Evolutionary conservation across 169 alveolate species (phyloP).

Genomic region (Theileria annulata): DNA sequence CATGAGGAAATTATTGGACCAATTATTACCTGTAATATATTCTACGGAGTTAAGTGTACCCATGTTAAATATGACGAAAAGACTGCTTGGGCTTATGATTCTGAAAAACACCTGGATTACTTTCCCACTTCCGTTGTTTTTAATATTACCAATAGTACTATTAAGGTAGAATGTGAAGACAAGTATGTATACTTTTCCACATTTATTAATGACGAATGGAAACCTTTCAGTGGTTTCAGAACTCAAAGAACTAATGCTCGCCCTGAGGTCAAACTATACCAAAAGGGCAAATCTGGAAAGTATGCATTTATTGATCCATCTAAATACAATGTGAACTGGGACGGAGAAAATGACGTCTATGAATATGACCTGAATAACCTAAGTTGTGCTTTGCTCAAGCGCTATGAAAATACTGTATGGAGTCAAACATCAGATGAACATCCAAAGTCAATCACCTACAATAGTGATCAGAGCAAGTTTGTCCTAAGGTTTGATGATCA

Average conservation of each 20-base stretch:
- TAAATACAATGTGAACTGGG: neutral
- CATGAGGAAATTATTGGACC: neutral
- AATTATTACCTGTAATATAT: neutral
- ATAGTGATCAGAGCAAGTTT: neutral
- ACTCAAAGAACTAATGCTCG: neutral
- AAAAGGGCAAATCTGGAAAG: neutral
- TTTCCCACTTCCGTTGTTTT: neutral
- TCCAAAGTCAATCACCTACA: neutral
- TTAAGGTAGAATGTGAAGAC: neutral
- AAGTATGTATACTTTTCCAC: neutral
- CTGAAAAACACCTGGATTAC: neutral
- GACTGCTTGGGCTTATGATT: neutral
- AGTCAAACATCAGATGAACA: neutral
- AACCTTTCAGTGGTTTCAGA: neutral
- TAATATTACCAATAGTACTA: neutral
- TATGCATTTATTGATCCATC: neutral
- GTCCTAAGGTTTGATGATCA: neutral
- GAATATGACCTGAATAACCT: neutral
- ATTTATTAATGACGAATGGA: neutral
- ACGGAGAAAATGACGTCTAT: neutral
- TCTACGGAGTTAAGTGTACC: neutral
- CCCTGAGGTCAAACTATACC: neutral
- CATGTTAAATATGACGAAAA: neutral
- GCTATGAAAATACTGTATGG: neutral
- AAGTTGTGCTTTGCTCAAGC: neutral